Base-by-base conservation (phyloP, 2,329 filamentous ascomycete genomes). In the Dactylonectria estremocensis region DNA sequence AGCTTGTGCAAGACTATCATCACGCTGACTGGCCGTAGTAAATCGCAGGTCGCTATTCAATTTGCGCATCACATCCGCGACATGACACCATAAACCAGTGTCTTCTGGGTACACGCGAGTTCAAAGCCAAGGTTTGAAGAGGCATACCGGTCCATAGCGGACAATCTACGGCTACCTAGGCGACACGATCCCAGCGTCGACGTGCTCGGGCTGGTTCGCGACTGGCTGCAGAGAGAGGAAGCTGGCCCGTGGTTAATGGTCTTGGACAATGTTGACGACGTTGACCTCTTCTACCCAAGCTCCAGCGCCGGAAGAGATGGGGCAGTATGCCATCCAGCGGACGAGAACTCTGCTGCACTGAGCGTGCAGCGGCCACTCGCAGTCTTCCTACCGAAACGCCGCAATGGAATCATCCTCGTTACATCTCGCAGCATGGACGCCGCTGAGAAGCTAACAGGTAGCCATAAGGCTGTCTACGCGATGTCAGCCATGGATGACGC, bases 171-270 rank as follows among this genome's bases (percentile, higher is more conserved):
- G 24, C 24, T 28, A 28, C 24, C 24, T 28, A 28, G 24, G 24
- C 24, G 33, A 22, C 11, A 43, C 33, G 35, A 56, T 45, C 35
- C 53, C 31, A 45, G 40, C 14, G 37, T 56, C 33, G 20, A 56
- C 35, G 16, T 56, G 10, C n/a, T 43, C 20, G 9, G 20, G 33
- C 35, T 56, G n/a, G 53, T 45, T 35, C 64, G 73, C 5, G 66
- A 78, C 70, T 80, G 73, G 76, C 67, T 80, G n/a, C 22, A 66
- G 10, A 66, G 69, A 33, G 58, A 74, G 18, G 73, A 57, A 40
- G 75, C 76, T 5, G 69, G 74, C 22, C 31, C 20, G 2, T 77
- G 66, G 72, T n/a, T 75, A 2, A 28, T 76, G 48, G 55, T 77
- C 22, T 24, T 77, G 0, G 72, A 77, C 5, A 77, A 74, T 57